Conservation (phyloP, 257 asterid species). For the Salvia hispanica region DNA sequence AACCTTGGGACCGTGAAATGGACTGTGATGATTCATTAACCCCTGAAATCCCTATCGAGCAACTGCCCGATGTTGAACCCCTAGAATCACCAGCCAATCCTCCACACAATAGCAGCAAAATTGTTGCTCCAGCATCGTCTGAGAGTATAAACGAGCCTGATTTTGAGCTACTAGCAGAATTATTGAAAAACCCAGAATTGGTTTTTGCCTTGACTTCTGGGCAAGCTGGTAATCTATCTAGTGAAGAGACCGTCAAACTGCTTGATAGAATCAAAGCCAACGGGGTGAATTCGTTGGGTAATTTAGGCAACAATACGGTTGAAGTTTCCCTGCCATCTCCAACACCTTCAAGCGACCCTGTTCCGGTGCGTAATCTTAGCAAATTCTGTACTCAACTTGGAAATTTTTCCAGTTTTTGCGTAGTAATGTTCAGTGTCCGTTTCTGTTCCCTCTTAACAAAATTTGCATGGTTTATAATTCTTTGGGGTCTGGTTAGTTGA, state of each 20-base stretch:
- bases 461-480: background rate
- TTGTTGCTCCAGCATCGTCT: slow-evolving; percentile 46
- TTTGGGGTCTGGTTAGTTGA: slow-evolving; percentile 9
- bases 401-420: slow-evolving; percentile 11
- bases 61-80: slow-evolving; percentile 69
- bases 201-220: slow-evolving; percentile 92
- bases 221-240: slow-evolving; percentile 67
- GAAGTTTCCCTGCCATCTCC: slow-evolving; percentile 98
- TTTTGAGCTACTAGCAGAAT: slow-evolving; percentile 78
- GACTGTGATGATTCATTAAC: slow-evolving; percentile 88
- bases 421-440: slow-evolving; percentile 14
- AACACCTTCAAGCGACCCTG: slow-evolving; percentile 84
- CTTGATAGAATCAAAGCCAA: slow-evolving; percentile 82
- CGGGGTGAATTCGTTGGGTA: slow-evolving; percentile 49
- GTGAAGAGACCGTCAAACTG: slow-evolving; percentile 67
- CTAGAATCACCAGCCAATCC: slow-evolving; percentile 40
- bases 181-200: slow-evolving; percentile 83
- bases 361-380: slow-evolving; percentile 93
- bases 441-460: background rate
- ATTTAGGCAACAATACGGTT: slow-evolving; percentile 51
- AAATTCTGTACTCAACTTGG: slow-evolving; percentile 53
- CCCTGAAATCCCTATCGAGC: slow-evolving; percentile 72
- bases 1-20: slow-evolving; percentile 98
- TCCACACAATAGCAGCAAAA: slow-evolving; percentile 29
- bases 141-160: slow-evolving; percentile 69